A percentile compares a stretch with the other conserved stretches of the same genome.
These are phyloP conservation scores for Prunus salicina DNA, from an alignment of 306 rosid genomes.

Conservation along the genomic window DNA sequence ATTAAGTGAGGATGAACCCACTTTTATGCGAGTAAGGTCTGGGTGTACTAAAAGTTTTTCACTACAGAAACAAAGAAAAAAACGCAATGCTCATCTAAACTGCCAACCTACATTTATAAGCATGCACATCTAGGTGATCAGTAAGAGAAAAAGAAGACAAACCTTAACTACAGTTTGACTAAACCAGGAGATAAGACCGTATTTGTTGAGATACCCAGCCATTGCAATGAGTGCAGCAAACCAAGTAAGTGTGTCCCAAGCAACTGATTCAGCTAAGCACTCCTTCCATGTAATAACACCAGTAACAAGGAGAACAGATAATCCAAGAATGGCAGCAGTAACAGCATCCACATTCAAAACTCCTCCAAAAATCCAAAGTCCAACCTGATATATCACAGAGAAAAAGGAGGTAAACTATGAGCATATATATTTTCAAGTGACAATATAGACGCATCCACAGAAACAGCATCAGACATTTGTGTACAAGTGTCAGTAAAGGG, in stretches of 20 bases:
- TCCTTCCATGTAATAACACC: slow-evolving; percentile 99
- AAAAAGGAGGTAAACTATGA: slow-evolving; percentile 6
- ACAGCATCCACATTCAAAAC: slow-evolving; percentile 76
- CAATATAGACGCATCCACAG: slow-evolving; percentile 2
- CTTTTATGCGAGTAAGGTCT: neutral
- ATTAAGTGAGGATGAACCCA: neutral
- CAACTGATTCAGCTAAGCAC: slow-evolving; percentile 94
- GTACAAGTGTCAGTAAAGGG: neutral
- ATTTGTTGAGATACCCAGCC: slow-evolving; percentile 99
- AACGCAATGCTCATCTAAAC: neutral
- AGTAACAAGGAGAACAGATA: slow-evolving; percentile 79
- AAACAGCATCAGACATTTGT: neutral
- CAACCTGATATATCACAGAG: slow-evolving; percentile 51
- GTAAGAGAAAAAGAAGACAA: slow-evolving; percentile 27
- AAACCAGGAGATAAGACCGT: slow-evolving; percentile 98
- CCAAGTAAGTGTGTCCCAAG: slow-evolving; percentile 99
- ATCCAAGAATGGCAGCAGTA: slow-evolving; percentile 91
- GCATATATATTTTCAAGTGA: slow-evolving; percentile 2
- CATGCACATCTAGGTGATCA: neutral
- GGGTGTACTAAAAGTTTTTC: neutral
- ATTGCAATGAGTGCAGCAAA: slow-evolving; percentile 99
- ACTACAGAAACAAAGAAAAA: neutral
- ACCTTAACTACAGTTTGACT: slow-evolving; percentile 96
- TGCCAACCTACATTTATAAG: neutral
- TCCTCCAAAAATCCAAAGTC: slow-evolving; percentile 97